These are phyloP conservation scores for Naegleria fowleri DNA, from an alignment of 208 protist species.

Conservation along the genomic window DNA sequence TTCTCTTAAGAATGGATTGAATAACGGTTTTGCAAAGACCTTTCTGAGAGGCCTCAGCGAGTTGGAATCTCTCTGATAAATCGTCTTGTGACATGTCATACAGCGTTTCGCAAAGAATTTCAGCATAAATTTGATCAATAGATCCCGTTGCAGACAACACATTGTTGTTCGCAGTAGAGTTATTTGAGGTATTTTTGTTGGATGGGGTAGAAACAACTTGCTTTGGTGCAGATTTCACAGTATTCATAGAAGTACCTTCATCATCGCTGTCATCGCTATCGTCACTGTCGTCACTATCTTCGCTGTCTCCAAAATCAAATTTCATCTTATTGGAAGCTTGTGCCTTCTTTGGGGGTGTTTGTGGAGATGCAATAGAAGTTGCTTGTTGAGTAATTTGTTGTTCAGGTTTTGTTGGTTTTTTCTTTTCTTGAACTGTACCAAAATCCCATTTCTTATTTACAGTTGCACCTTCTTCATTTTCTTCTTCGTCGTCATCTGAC, in stretches of 20 bases:
- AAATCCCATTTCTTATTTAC: conserved; percentile 18
- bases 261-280: background rate
- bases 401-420: background rate
- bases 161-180: background rate
- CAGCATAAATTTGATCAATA: background rate
- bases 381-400: background rate
- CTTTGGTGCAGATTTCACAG: background rate
- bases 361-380: background rate
- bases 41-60: background rate
- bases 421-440: background rate
- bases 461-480: background rate
- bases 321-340: background rate
- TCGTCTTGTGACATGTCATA: conserved; percentile 16
- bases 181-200: background rate
- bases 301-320: background rate
- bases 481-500: background rate
- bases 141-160: background rate
- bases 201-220: background rate
- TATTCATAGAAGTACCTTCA: background rate
- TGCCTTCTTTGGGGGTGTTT: background rate
- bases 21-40: background rate
- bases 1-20: background rate
- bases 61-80: background rate
- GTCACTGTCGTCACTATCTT: background rate
- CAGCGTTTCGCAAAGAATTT: background rate